Base-by-base conservation (phyloP, 1,139 yeast species). In the Zygosaccharomyces sapae region DNA sequence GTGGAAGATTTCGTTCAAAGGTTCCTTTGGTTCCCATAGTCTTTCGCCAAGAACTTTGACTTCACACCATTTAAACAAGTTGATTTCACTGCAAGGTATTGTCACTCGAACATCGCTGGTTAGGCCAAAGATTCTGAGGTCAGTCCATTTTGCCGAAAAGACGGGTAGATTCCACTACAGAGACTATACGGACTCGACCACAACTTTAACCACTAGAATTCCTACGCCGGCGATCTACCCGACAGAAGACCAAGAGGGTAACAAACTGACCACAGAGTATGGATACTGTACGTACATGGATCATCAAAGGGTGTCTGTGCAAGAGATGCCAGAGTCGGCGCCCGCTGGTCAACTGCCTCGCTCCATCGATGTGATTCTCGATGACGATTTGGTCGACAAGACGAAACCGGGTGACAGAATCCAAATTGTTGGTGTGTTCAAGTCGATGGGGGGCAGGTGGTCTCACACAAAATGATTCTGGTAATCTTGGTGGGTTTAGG, bases 291-390 rank as follows among this genome's bases (percentile, higher is more conserved):
- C 95, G 18, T 92, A 88, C 66, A 77, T 92, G 58, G 98, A 92
- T 68, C 97, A 92, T 64, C 99, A 92, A 69, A 85, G 89, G 38
- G 77, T 92, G 33, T 81, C 96, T 0, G 85, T 92, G 33, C 99
- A 92, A 68, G 99, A 92, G 71, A 87, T 94, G 92, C 99, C 98
- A 1, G 99, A 92, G 70, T 78, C 85, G 57, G 97, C 98, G 0
- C 98, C 98, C 12, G 95, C 97, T 1, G 98, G 99, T 51, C 98
- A 92, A 69, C 74, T 92, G 54, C 98, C 99, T 36, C 76, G 98
- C 57, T 83, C 96, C 1, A 79, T 92, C 35, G 98, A 92, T 63
- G 86, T 92, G 33, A 79, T 92, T 19, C 72, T 94, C 62, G 97
- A 92, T 66, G 97, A 90, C 62, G 98, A 92, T 65, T 74, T 92